Evolutionary conservation across 805 yeast species (phyloP).

Genomic region (Candida sphagnicola): DNA sequence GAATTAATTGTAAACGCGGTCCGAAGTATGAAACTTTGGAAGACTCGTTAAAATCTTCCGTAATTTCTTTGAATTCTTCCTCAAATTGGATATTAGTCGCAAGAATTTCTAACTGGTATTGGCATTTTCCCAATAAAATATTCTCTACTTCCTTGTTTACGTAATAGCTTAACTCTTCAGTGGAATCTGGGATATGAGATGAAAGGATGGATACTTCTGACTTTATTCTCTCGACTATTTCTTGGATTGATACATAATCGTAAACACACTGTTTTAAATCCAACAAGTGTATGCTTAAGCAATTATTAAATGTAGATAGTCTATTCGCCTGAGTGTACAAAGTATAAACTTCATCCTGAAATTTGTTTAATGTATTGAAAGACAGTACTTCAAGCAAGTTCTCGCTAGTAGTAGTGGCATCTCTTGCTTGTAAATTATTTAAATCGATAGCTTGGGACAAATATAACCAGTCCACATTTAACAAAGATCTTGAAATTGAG

Average conservation of each 20-base stretch:
- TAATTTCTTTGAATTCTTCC: not conserved
- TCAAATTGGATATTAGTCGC: not conserved
- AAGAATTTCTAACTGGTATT: not conserved
- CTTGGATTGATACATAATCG: conserved; percentile 8
- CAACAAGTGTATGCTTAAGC: conserved; percentile 12
- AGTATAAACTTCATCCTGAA: conserved; percentile 19
- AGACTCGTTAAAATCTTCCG: conserved; percentile 1
- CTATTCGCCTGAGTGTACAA: conserved; percentile 16
- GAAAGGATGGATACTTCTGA: conserved; percentile 10
- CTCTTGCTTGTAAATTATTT: conserved; percentile 17
- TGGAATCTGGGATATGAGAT: conserved; percentile 14
- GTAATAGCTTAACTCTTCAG: conserved; percentile 15
- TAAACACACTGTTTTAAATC: conserved; percentile 15
- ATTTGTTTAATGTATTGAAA: conserved; percentile 15
- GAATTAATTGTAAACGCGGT: not conserved
- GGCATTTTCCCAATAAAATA: conserved; percentile 18
- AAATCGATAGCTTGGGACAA: conserved; percentile 49
- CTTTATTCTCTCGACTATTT: conserved; percentile 12
- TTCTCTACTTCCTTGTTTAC: conserved; percentile 21
- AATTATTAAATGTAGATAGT: conserved; percentile 14
- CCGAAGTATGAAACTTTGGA: conserved; percentile 4
- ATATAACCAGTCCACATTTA: conserved; percentile 49
- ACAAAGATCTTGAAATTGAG: conserved; percentile 27
- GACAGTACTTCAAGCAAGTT: conserved; percentile 22
- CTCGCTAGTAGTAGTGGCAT: conserved; percentile 26